Percentiles rank a stretch among this genome's conserved stretches.
These are phyloP conservation scores for Pythium dissimile DNA, from an alignment of 352 stramenopile genomes.

Conservation along the genomic window DNA sequence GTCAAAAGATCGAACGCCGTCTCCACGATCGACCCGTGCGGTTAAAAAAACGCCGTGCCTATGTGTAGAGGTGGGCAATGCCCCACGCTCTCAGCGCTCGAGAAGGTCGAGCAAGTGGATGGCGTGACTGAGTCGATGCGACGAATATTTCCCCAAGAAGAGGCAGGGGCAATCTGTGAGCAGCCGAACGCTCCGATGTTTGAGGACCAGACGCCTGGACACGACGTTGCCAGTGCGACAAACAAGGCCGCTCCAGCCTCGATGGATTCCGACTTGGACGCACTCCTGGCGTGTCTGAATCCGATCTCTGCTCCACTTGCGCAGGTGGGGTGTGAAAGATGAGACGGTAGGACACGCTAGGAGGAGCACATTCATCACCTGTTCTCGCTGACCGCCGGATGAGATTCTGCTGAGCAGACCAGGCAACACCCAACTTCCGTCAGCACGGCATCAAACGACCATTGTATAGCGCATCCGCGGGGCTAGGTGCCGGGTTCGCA, in stretches of 20 bases:
- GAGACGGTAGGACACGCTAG: too few species aligned
- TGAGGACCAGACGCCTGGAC: too few species aligned
- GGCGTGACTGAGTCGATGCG: not conserved
- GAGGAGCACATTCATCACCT: too few species aligned
- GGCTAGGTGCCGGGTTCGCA: too few species aligned
- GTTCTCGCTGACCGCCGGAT: too few species aligned
- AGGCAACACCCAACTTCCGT: too few species aligned
- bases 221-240: not conserved
- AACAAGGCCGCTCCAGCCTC: not conserved
- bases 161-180: not conserved
- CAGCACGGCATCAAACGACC: too few species aligned
- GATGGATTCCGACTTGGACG: not conserved
- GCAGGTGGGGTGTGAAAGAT: too few species aligned
- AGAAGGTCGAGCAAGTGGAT: constrained; percentile 2
- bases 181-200: too few species aligned
- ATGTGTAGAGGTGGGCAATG: constrained; percentile 7
- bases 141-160: not conserved
- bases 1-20: constrained; percentile 62
- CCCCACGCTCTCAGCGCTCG: constrained; percentile 1
- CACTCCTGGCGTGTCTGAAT: constrained; percentile 3
- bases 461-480: too few species aligned
- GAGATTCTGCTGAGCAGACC: too few species aligned
- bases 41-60: constrained; percentile 10
- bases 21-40: constrained; percentile 33
- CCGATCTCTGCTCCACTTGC: not conserved